phyloP scores from a whole-genome alignment of 495 filamentous ascomycete genomes.

The Penicillium dipodomyicola region DNA sequence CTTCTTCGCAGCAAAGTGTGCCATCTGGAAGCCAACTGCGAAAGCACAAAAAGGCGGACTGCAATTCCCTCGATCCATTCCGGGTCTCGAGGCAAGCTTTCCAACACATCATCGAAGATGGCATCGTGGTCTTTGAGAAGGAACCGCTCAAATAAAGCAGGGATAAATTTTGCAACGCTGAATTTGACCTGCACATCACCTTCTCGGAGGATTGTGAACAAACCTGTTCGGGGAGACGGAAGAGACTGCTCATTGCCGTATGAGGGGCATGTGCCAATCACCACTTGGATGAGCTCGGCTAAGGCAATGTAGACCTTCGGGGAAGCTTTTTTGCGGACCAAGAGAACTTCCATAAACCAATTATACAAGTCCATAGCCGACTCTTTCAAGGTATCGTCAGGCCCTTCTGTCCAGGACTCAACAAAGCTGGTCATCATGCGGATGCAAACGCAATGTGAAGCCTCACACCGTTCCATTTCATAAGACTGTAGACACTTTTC shows the following conservation, averaged over 20 bases:
- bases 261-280: slow-evolving; percentile 62
- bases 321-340: slow-evolving; percentile 65
- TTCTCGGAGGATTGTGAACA: slow-evolving; percentile 67
- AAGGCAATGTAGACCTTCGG: slow-evolving; percentile 63
- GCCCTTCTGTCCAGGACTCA: slow-evolving; percentile 58
- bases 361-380: slow-evolving; percentile 72
- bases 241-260: slow-evolving; percentile 56
- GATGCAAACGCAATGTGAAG: slow-evolving; percentile 64
- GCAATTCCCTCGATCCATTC: slow-evolving; percentile 81
- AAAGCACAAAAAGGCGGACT: slow-evolving; percentile 71
- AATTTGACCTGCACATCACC: slow-evolving; percentile 73
- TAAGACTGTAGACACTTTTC: slow-evolving; percentile 61
- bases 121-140: slow-evolving; percentile 74
- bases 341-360: slow-evolving; percentile 65
- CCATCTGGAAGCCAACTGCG: slow-evolving; percentile 74
- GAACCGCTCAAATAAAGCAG: slow-evolving; percentile 76
- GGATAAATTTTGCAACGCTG: slow-evolving; percentile 62
- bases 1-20: slow-evolving; percentile 75
- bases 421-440: slow-evolving; percentile 66
- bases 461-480: slow-evolving; percentile 73
- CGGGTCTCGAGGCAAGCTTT: slow-evolving; percentile 66
- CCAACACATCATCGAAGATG: slow-evolving; percentile 74
- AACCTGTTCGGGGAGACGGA: slow-evolving; percentile 67
- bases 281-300: slow-evolving; percentile 60
- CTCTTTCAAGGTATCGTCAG: slow-evolving; percentile 54